Evolutionary conservation across 352 stramenopile genomes (phyloP), one percentile per base, ranked within the genome.

Genomic region (Globisporangium alternatum): DNA sequence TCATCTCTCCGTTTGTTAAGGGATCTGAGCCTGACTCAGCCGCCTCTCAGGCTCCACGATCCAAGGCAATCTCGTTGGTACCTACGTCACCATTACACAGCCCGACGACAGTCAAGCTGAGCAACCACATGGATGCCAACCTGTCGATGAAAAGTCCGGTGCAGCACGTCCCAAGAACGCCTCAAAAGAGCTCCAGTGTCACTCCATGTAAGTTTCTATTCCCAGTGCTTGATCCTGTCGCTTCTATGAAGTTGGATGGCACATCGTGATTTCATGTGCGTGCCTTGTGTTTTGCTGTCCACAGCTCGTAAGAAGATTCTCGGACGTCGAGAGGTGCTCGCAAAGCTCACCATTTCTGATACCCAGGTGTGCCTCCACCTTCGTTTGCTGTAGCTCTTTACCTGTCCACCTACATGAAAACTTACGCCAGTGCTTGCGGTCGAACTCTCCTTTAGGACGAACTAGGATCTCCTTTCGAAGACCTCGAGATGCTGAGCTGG

Each of bases 401-500:
- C 25, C 25, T 28, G 25, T 2, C 25, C 25, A 28, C 25, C 25
- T 2, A 28, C 25, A 28, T 28, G 25, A 39, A 39, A 39, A 39
- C 33, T 47, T 10, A 39, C 45, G 8, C 30, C 9, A 19, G 19
- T 54, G 47, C 5, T 7, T 54, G 17, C 35, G 22, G 1, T n/a
- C 47, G 15, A 2, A 33, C 31, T 35, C 22, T 30, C 21, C 43
- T 72, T 37, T 10, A 68, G 56, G 44, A 31, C 17, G 37, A 55
- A 10, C 30, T 67, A 5, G 59, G 48, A 53, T 60, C 57, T 53
- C 64, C 63, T 31, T 88, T 87, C 63, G 77, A 89, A 25, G 69
- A 81, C 7, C 56, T 93, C 6, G 74, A 89, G 57, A 83, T 60
- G 8, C 68, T 90, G 33, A 66, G 66, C 3, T 91, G 77, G 76